Evolutionary conservation across 2,329 filamentous ascomycete species (phyloP).

Genomic region (Xylariaceae sp.): DNA sequence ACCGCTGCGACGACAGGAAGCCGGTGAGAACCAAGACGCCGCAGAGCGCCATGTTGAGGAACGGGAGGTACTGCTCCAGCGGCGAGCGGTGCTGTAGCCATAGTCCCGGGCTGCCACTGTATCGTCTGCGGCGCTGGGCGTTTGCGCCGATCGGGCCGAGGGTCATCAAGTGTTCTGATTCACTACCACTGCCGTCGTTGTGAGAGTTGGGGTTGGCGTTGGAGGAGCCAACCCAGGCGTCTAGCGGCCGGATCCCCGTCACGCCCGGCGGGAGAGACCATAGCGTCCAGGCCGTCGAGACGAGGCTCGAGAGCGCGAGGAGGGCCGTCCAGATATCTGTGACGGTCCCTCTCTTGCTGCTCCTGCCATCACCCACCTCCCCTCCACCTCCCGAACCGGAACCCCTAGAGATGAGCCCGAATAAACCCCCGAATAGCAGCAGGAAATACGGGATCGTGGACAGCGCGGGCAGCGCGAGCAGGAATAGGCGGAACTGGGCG

Average conservation of each 20-base stretch:
- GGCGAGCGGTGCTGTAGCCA: slow-evolving; percentile 46
- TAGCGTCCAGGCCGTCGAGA: slow-evolving; percentile 67
- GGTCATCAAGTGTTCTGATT: neutral
- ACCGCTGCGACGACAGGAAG: slow-evolving; percentile 38
- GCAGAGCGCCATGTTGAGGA: slow-evolving; percentile 65
- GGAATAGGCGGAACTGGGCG: slow-evolving; percentile 61
- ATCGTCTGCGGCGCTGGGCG: slow-evolving; percentile 27
- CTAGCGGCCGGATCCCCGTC: slow-evolving; percentile 60
- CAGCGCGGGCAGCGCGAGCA: slow-evolving; percentile 66
- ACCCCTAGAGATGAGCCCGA: neutral
- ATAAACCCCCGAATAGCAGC: slow-evolving; percentile 46
- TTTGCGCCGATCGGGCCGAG: slow-evolving; percentile 18
- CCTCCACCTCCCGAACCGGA: neutral
- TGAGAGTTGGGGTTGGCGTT: neutral
- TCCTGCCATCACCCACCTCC: neutral
- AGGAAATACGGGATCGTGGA: slow-evolving; percentile 63
- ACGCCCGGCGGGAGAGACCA: slow-evolving; percentile 59
- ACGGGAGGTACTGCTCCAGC: slow-evolving; percentile 64
- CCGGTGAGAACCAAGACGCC: slow-evolving; percentile 57
- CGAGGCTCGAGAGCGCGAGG: slow-evolving; percentile 68
- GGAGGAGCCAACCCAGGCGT: slow-evolving; percentile 47
- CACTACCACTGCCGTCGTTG: no score
- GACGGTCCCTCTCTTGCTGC: slow-evolving; percentile 11
- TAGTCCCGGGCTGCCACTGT: no score
- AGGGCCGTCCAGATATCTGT: slow-evolving; percentile 53